These are phyloP conservation scores for Oryza australiensis DNA, from an alignment of 176 grass and related monocot species.

Conservation along the genomic window DNA sequence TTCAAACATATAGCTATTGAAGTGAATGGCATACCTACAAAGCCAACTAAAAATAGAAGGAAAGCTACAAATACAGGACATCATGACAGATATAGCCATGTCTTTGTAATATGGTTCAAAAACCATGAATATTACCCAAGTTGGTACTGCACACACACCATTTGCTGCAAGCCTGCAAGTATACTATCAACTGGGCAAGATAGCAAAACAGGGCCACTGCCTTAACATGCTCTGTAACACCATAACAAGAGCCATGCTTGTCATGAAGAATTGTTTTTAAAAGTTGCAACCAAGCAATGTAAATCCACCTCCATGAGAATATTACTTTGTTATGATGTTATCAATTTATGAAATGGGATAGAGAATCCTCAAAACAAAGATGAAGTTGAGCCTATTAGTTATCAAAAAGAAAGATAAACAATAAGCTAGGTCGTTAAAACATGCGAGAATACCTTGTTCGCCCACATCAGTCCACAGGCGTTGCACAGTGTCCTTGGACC, in stretches of 20 bases:
- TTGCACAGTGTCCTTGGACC: constrained; percentile 95
- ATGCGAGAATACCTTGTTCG: constrained; percentile 64
- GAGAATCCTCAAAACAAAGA: not conserved
- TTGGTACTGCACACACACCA: constrained; percentile 11
- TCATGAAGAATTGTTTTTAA: constrained; percentile 9
- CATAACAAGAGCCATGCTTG: constrained; percentile 20
- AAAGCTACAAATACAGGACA: not conserved
- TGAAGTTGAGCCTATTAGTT: not conserved
- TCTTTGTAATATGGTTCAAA: constrained; percentile 17
- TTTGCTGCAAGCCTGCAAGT: constrained; percentile 37
- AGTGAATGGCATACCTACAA: not conserved
- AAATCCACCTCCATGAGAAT: not conserved
- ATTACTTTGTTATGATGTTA: not conserved
- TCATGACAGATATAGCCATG: constrained; percentile 18
- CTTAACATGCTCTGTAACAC: constrained; percentile 27
- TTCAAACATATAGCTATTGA: not conserved
- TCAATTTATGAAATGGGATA: constrained; percentile 5
- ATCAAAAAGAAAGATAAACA: constrained; percentile 22
- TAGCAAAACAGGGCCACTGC: constrained; percentile 14
- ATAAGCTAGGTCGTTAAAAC: constrained; percentile 5
- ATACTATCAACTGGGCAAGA: not conserved
- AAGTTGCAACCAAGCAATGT: not conserved
- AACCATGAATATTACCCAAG: constrained; percentile 15
- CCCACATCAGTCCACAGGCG: constrained; percentile 95
- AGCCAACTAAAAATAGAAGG: not conserved